Conservation (phyloP, 345 rosid species). For the Capsella bursapastoris region DNA sequence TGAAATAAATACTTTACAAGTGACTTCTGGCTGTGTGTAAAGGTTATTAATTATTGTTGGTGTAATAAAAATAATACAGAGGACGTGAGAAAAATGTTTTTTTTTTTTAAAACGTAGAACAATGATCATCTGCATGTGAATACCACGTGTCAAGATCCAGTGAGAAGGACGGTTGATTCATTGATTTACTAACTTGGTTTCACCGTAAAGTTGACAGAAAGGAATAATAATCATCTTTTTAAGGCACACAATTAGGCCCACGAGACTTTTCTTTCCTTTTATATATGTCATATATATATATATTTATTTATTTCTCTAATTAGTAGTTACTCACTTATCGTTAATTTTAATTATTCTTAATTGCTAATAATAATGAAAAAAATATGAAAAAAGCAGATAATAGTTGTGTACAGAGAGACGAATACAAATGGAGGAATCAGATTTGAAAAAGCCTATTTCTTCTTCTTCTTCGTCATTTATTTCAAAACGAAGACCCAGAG, state of each 20-base stretch:
- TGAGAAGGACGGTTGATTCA: conserved; percentile 16
- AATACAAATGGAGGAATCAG: background rate
- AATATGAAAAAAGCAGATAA: background rate
- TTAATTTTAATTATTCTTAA: background rate
- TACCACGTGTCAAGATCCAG: conserved; percentile 43
- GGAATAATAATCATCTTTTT: background rate
- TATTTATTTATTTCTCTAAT: background rate
- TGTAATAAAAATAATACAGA: background rate
- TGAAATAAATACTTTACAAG: too few species aligned
- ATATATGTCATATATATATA: background rate
- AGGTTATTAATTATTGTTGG: too few species aligned
- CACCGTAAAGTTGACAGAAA: conserved; percentile 15
- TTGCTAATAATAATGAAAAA: background rate
- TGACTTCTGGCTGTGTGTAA: too few species aligned
- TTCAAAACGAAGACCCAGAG: conserved; percentile 36
- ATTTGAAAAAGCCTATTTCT: conserved; percentile 21
- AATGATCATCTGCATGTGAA: conserved; percentile 37
- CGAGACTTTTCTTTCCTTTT: conserved; percentile 14
- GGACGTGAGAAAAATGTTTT: background rate
- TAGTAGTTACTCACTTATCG: background rate
- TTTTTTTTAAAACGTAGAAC: conserved; percentile 3
- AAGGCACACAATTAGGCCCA: conserved; percentile 26
- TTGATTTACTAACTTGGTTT: background rate
- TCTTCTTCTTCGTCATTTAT: conserved; percentile 8
- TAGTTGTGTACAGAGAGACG: background rate